Evolutionary conservation across 371 early-diverging fungal genomes (phyloP).

Genomic region (Syncephalastrum racemosum): DNA sequence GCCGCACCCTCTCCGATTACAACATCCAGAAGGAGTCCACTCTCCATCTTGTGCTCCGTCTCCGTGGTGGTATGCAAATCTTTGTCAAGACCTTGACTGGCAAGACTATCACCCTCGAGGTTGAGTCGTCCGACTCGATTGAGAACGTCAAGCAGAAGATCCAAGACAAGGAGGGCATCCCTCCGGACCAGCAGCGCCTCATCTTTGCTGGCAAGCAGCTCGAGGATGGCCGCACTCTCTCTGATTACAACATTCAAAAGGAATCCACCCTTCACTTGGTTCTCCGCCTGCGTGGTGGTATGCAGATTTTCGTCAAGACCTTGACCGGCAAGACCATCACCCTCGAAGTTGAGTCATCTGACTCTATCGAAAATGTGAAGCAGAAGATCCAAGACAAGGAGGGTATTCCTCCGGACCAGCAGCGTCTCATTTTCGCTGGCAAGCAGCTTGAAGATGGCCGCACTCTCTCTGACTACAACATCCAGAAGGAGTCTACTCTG

Average conservation of each 20-base stretch:
- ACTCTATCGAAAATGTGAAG: constrained; percentile 92
- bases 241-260: constrained; percentile 65
- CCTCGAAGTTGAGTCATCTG: constrained; percentile 87
- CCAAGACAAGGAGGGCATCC: constrained; percentile 95
- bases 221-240: constrained; percentile 74
- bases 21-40: constrained; percentile 82
- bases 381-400: constrained; percentile 96
- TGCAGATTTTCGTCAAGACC: constrained; percentile 64
- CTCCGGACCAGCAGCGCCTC: constrained; percentile 93
- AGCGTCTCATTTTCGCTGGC: constrained; percentile 83
- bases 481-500: constrained; percentile 85
- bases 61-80: constrained; percentile 72
- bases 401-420: constrained; percentile 88
- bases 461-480: constrained; percentile 72
- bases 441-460: constrained; percentile 85
- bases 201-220: constrained; percentile 96
- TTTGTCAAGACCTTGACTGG: constrained; percentile 85
- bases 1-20: constrained; percentile 63
- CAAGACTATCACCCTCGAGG: constrained; percentile 93
- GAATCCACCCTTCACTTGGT: constrained; percentile 92
- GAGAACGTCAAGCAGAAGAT: constrained; percentile 91
- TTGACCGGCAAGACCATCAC: constrained; percentile 94
- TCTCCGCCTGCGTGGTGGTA: constrained; percentile 86
- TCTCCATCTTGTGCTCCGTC: constrained; percentile 88
- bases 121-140: constrained; percentile 85